Percentiles rank a stretch among this genome's conserved stretches.
Evolutionary conservation across 805 yeast genomes (phyloP).

Genomic region (Brettanomyces bruxellensis): DNA sequence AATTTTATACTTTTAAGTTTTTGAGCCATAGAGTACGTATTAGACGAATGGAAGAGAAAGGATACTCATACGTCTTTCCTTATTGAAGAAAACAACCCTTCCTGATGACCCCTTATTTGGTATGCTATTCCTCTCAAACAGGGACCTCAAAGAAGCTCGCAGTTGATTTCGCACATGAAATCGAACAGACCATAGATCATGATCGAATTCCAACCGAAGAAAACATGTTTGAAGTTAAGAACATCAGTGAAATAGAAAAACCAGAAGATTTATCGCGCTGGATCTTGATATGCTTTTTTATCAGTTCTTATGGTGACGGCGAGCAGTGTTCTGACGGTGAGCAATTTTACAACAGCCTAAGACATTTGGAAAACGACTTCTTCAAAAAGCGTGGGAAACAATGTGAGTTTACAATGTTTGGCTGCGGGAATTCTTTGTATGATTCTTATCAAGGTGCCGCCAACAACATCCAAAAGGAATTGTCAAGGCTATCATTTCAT

Average conservation of each 20-base stretch:
- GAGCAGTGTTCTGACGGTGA: conserved; percentile 90
- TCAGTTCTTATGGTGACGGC: conserved; percentile 95
- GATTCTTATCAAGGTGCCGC: conserved; percentile 81
- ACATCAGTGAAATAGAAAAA: background rate
- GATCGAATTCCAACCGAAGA: conserved; percentile 37
- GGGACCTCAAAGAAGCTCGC: conserved; percentile 94
- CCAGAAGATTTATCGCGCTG: background rate
- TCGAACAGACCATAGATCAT: conserved; percentile 40
- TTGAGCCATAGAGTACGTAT: too few relatives aligned
- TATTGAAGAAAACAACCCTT: background rate
- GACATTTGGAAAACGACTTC: conserved; percentile 13
- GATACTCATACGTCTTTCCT: too few relatives aligned
- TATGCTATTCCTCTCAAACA: conserved; percentile 85
- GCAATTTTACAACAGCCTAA: conserved; percentile 46
- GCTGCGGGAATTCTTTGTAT: conserved; percentile 87
- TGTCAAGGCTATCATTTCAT: conserved; percentile 53
- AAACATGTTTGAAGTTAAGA: conserved; percentile 33
- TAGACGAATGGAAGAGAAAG: too few relatives aligned
- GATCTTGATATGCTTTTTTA: conserved; percentile 38
- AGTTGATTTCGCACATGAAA: conserved; percentile 3
- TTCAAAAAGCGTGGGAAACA: conserved; percentile 31
- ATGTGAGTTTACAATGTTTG: conserved; percentile 59
- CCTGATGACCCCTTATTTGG: conserved; percentile 21
- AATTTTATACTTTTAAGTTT: too few relatives aligned
- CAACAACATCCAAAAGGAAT: conserved; percentile 40